A percentile compares a stretch with the other conserved stretches of the same genome.
These are phyloP conservation scores for Colletotrichum sp. DNA, from an alignment of 2,329 filamentous ascomycete species.

Conservation along the genomic window DNA sequence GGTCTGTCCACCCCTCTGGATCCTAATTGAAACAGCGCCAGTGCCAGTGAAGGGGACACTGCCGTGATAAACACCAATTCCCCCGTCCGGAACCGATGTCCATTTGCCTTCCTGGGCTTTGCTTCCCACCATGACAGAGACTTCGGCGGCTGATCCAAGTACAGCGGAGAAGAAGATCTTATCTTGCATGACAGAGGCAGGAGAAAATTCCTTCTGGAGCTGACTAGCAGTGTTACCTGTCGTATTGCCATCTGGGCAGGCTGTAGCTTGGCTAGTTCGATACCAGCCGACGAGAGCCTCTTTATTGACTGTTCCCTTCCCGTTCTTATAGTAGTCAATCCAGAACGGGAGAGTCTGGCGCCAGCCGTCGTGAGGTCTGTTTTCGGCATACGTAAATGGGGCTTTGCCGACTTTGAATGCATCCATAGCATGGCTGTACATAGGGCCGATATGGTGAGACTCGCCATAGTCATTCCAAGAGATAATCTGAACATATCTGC, in stretches of 20 bases:
- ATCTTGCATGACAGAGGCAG: conserved; percentile 17
- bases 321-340: conserved; percentile 54
- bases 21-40: conserved; percentile 30
- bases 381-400: conserved; percentile 50
- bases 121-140: conserved; percentile 29
- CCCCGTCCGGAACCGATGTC: not conserved
- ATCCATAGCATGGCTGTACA: not conserved
- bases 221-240: conserved; percentile 31
- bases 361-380: conserved; percentile 56
- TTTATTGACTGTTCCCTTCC: conserved; percentile 28
- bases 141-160: conserved; percentile 21
- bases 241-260: conserved; percentile 32
- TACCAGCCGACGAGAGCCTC: conserved; percentile 37
- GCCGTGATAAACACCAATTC: conserved; percentile 32
- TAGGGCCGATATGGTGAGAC: not conserved
- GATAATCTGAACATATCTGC: conserved; percentile 45
- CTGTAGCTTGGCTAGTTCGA: conserved; percentile 25
- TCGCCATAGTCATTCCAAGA: conserved; percentile 58
- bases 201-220: conserved; percentile 25
- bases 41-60: conserved; percentile 23
- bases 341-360: conserved; percentile 54
- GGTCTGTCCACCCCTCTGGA: conserved; percentile 23
- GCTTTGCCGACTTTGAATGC: conserved; percentile 27
- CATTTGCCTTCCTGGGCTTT: not conserved
- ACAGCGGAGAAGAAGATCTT: conserved; percentile 29